Base-by-base conservation (phyloP, 2,329 filamentous ascomycete genomes). In the Aspergillus tanneri region DNA sequence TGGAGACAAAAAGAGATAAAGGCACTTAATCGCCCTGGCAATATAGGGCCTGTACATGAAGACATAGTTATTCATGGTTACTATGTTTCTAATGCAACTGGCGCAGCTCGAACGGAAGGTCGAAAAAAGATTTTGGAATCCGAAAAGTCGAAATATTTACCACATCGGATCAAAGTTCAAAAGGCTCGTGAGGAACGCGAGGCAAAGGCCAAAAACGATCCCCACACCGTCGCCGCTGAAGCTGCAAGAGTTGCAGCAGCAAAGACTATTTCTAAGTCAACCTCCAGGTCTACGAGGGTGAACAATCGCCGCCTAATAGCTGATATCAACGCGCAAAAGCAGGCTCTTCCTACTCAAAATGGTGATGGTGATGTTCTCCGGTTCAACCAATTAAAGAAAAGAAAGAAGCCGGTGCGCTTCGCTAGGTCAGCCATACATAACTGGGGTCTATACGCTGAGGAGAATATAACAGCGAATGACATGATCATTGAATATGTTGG, bases 401-500 rank as follows among this genome's bases (percentile, higher is more conserved):
- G 93, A 53, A 99, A 97, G 83, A 99, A 99, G 78, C 91, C 92
- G 1, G 93, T 99, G 68, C 93, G 95, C 67, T 99, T 99, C 72
- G 93, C 92, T 48, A 84, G 93, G 36, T 99, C 93, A 43, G 93
- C 93, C 37, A 99, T 99, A 61, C 93, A 99, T 73, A 97, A 96
- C 63, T 99, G 93, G 93, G 93, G 93, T 22, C 75, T 99, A 22
- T 99, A 99, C 66, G 91, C 93, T 3, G 92, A 96, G 78, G 93
- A 99, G 72, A 93, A 95, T 65, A 99, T 99, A 55, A 83, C 87
- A 51, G 90, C 92, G 68, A 95, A 96, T 69, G 93, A 99, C 72
- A 96, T 99, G 90, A 99, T 99, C 67, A 99, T 99, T 65, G 93
- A 99, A 73, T 99, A 99, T 67, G 93, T 99, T 9, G 93, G 93